These are phyloP conservation scores for Gonapodya prolifera DNA, from an alignment of 192 early-diverging fungal genomes.

Conservation along the genomic window DNA sequence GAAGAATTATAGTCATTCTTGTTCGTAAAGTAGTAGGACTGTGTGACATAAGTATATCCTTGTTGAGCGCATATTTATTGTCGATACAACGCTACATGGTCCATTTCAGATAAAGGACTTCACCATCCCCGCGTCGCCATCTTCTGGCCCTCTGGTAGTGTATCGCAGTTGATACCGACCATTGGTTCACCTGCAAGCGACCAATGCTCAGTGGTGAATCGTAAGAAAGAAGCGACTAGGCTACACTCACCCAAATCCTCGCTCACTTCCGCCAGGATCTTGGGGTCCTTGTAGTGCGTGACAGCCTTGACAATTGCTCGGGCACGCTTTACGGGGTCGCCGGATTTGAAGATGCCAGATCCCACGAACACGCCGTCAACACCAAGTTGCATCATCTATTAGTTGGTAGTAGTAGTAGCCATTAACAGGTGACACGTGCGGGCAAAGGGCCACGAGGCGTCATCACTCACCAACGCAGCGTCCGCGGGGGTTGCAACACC, in stretches of 20 bases:
- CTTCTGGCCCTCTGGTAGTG: conserved; percentile 40
- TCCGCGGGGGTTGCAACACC: conserved; percentile 97
- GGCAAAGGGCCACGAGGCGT: not conserved
- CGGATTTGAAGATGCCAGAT: conserved; percentile 93
- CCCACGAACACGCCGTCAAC: conserved; percentile 97
- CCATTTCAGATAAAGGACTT: too few species aligned
- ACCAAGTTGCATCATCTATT: conserved; percentile 91
- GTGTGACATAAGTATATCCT: too few species aligned
- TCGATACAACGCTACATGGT: too few species aligned
- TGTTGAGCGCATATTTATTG: too few species aligned
- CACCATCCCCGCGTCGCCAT: conserved; percentile 51
- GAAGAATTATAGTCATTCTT: too few species aligned
- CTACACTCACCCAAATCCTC: conserved; percentile 91
- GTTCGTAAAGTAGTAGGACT: too few species aligned
- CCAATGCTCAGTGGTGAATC: not conserved
- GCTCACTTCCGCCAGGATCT: conserved; percentile 75
- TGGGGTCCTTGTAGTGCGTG: conserved; percentile 83
- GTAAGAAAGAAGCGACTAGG: not conserved
- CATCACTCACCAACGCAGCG: conserved; percentile 54
- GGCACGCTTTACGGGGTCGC: conserved; percentile 88
- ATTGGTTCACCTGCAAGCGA: conserved; percentile 2
- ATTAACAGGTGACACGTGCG: conserved; percentile 12
- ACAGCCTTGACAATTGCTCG: conserved; percentile 90
- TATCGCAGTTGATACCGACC: conserved; percentile 83
- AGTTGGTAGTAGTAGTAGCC: conserved; percentile 82